Conservation (phyloP, 495 filamentous ascomycete species). For the Physcia stellaris region DNA sequence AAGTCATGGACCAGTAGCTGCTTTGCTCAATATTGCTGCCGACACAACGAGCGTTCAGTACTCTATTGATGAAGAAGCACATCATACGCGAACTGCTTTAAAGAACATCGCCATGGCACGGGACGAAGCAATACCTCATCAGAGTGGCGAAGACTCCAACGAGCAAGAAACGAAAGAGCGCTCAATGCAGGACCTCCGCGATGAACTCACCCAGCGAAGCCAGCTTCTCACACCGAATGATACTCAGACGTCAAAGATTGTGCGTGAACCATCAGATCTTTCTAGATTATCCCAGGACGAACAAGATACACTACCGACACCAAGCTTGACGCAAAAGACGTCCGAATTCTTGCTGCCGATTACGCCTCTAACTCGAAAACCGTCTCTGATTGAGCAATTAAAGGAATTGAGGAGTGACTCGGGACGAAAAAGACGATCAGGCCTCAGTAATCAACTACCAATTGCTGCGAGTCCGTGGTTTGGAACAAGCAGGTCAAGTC, state of each 20-base stretch:
- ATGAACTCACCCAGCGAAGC: background rate
- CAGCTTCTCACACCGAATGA: slow-evolving; percentile 8
- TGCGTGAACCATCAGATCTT: slow-evolving; percentile 6
- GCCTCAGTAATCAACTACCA: background rate
- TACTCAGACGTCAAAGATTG: slow-evolving; percentile 8
- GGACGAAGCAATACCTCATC: background rate
- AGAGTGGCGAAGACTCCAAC: background rate
- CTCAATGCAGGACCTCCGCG: background rate
- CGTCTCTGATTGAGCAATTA: slow-evolving; percentile 8
- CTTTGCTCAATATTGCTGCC: too few relatives aligned
- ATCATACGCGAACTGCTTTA: background rate
- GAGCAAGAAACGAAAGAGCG: background rate
- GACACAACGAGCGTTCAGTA: background rate
- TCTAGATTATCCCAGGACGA: background rate
- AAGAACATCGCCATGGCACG: background rate
- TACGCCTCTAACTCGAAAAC: background rate
- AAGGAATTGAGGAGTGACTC: slow-evolving; percentile 6
- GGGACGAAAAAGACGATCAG: slow-evolving; percentile 1
- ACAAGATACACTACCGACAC: background rate
- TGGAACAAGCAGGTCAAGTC: slow-evolving; percentile 9
- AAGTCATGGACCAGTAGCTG: too few relatives aligned
- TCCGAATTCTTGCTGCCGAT: background rate
- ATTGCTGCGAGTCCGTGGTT: slow-evolving; percentile 13
- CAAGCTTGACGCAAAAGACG: background rate
- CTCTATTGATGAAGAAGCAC: background rate